These are phyloP conservation scores for Citrus cavaleriei DNA, from an alignment of 345 rosid genomes.

Conservation along the genomic window DNA sequence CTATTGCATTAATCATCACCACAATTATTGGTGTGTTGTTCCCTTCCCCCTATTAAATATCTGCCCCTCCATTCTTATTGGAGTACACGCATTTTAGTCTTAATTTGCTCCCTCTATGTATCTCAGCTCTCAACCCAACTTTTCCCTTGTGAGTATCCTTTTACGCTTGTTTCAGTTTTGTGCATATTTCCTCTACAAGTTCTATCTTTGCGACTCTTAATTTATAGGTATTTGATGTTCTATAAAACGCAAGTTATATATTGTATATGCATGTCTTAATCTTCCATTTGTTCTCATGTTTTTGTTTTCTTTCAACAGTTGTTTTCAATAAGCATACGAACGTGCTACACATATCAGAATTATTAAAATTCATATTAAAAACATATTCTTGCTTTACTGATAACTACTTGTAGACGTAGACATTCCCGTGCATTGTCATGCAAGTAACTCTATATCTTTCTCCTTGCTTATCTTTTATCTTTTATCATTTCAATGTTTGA, in stretches of 20 bases:
- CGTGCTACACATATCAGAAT: neutral
- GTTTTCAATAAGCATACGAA: neutral
- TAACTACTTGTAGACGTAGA: constrained; percentile 25
- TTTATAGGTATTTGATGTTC: too few species aligned
- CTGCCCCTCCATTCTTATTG: constrained; percentile 10
- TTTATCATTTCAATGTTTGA: neutral
- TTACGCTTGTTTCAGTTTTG: neutral
- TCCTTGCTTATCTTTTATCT: neutral
- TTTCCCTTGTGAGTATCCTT: neutral
- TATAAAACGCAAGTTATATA: too few species aligned
- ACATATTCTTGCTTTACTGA: constrained; percentile 1
- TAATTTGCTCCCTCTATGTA: neutral
- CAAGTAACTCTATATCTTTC: constrained; percentile 13
- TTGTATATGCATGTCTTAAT: neutral
- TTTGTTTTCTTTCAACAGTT: neutral
- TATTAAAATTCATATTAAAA: neutral
- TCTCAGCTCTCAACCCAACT: neutral
- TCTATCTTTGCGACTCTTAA: neutral
- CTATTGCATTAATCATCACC: constrained; percentile 3
- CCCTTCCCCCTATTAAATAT: constrained; percentile 18
- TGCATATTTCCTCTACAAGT: neutral
- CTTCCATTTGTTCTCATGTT: constrained; percentile 5
- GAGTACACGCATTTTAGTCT: constrained; percentile 2
- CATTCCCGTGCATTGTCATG: constrained; percentile 29
- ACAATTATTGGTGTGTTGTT: constrained; percentile 15